Base-by-base conservation (phyloP, 495 filamentous ascomycete genomes). In the Polyplosphaeria fusca region DNA sequence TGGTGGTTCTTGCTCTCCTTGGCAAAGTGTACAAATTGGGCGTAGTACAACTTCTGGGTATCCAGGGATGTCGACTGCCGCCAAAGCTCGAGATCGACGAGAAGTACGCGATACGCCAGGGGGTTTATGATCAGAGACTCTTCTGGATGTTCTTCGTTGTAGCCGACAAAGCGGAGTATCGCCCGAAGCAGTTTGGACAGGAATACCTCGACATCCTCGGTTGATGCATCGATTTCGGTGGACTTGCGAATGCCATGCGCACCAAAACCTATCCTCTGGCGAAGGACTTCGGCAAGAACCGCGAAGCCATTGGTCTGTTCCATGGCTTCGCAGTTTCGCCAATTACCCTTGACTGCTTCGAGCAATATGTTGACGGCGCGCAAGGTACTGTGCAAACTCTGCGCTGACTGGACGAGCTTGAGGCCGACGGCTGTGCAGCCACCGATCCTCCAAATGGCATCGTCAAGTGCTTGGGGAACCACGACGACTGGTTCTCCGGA, bases 241-340 rank as follows among this genome's bases (percentile, higher is more conserved):
- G 66, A 47, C 57, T 67, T 78, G 20, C 53, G 42, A 55, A 69
- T 56, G 57, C 71, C 58, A 11, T 68, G 71, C 23, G 53, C 71
- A 64, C 57, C 75, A 70, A 76, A 76, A 12, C 82, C 83, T 3
- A 95, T 73, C 68, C 95, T 95, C 24, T 85, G 82, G 22, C 88
- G 82, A 9, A 96, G 69, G 14, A 95, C 69, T 51, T 80, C 79
- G 42, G 85, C 87, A 27, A 97, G 75, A n/a, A 96, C 86, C 13
- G 87, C 86, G 68, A 95, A 98, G 11, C 91, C 93, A 64, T 91
- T 95, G 51, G 95, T 91, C 66, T 84, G 84, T 71, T 98, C 93
- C 89, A 98, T 95, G 44, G 92, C 91, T 71, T 98, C 93, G 64
- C 94, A 97, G 60, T 96, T 97, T 61, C 93, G 82, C 93, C 93